Evolutionary conservation across 2,329 filamentous ascomycete species (phyloP).

Genomic region (Xylariaceae sp.): DNA sequence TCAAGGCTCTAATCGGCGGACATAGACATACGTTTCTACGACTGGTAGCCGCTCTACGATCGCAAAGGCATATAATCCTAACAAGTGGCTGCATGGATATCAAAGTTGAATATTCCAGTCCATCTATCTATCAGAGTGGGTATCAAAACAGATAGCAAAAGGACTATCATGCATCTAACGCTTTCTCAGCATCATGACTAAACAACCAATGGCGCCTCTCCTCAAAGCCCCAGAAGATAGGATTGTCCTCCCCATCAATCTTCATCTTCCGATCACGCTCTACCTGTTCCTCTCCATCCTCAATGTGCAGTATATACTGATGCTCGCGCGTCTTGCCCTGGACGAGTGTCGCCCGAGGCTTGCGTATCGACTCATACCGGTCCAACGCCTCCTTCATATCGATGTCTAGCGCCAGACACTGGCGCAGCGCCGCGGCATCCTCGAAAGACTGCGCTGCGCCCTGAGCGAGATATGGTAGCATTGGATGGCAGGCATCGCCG

Average conservation of each 20-base stretch:
- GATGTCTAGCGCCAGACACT: conserved; percentile 17
- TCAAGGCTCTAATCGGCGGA: no score
- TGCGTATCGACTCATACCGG: conserved; percentile 8
- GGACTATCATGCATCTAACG: background rate
- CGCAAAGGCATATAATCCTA: no score
- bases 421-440: conserved; percentile 34
- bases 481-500: conserved; percentile 44
- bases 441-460: conserved; percentile 44
- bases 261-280: conserved; percentile 15
- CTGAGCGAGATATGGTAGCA: conserved; percentile 46
- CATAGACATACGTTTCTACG: no score
- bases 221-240: conserved; percentile 22
- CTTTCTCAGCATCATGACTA: conserved; percentile 21
- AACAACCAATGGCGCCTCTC: conserved; percentile 35
- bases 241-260: conserved; percentile 15
- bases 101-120: no score
- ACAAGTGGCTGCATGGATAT: no score
- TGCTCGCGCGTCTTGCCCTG: conserved; percentile 12
- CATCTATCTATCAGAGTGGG: no score
- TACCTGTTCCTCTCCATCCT: conserved; percentile 20
- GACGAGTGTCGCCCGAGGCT: conserved; percentile 8
- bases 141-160: no score
- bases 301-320: conserved; percentile 23
- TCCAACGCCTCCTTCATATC: conserved; percentile 3
- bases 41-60: no score